Evolutionary conservation across 176 grass and related monocot species (phyloP).

Genomic region (Rhynchospora breviuscula): DNA sequence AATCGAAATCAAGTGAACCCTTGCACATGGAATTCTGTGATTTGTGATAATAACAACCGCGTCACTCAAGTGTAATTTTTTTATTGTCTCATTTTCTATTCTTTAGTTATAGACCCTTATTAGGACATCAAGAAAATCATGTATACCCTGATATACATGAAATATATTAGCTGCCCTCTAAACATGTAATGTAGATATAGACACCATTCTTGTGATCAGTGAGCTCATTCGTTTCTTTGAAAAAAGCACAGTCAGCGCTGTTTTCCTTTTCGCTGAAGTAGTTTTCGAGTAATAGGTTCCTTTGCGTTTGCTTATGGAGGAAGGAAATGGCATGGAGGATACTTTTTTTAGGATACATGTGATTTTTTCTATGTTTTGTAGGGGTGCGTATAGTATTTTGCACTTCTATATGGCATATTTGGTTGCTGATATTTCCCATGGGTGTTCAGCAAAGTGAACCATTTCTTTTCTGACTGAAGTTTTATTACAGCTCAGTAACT

Average conservation of each 20-base stretch:
- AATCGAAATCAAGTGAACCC: slow-evolving; percentile 83
- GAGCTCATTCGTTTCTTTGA: not conserved
- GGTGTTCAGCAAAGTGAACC: not conserved
- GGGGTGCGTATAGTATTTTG: not conserved
- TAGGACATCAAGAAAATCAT: slow-evolving; percentile 2
- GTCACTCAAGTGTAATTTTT: slow-evolving; percentile 86
- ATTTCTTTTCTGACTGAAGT: slow-evolving; percentile 1
- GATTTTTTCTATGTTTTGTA: not conserved
- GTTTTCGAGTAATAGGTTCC: not conserved
- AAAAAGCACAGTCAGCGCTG: not conserved
- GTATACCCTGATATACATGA: not conserved
- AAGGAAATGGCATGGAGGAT: not conserved
- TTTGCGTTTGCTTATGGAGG: not conserved
- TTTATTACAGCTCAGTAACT: not conserved
- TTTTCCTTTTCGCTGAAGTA: not conserved
- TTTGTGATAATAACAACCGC: slow-evolving; percentile 66
- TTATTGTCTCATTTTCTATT: slow-evolving; percentile 5
- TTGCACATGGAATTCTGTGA: slow-evolving; percentile 86
- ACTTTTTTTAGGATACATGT: not conserved
- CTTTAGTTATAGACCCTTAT: not conserved
- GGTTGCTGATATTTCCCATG: not conserved
- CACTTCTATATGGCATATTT: not conserved
- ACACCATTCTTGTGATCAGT: not conserved
- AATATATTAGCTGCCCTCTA: not conserved
- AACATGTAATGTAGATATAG: not conserved